Base-by-base conservation (phyloP, 2,329 filamentous ascomycete species). In the Amylocarpus encephaloides region DNA sequence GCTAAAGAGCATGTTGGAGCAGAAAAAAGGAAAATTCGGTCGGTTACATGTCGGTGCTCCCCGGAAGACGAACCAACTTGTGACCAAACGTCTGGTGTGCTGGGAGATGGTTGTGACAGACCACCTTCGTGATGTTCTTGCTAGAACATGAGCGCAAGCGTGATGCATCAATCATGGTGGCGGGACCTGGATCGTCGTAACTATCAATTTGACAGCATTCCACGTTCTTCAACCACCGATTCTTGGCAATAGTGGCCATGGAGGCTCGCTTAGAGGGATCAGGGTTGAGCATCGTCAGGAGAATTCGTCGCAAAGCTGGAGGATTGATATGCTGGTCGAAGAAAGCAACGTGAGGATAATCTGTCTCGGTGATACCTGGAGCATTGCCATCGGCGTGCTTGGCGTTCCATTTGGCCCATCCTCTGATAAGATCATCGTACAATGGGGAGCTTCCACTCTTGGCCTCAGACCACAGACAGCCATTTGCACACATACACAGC, bases 211-310 rank as follows among this genome's bases (percentile, higher is more conserved):
- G 83, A 66, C 88, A 94, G 69, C 88, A 93, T 60, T 91, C 86
- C 36, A 90, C 79, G 46, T 76, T 78, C 70, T 80, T 85, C 61
- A 93, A 71, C 76, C 82, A 89, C n/a, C 83, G 74, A 60, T 86
- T 80, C 54, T 77, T 80, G 48, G 89, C 70, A 1, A 88, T 81
- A 1, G 88, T 79, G 6, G 76, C 69, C 45, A 93, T 86, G 26
- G 75, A 79, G 58, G 85, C 81, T 38, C 90, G 85, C 64, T 81
- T 81, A 6, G 71, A 67, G 0, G 90, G 88, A 57, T 90, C 73
- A 0, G 89, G 88, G 66, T 95, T 83, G 30, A 95, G 75, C 89
- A 95, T 94, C 64, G 80, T 82, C 45, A 93, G 71, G 10, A 95
- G 69, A 4, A 94, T 71, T 10, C 83, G 80, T 52, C 85, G 82